phyloP scores from a whole-genome alignment of 495 filamentous ascomycete species.

The Aspergillus coremiiformis region DNA sequence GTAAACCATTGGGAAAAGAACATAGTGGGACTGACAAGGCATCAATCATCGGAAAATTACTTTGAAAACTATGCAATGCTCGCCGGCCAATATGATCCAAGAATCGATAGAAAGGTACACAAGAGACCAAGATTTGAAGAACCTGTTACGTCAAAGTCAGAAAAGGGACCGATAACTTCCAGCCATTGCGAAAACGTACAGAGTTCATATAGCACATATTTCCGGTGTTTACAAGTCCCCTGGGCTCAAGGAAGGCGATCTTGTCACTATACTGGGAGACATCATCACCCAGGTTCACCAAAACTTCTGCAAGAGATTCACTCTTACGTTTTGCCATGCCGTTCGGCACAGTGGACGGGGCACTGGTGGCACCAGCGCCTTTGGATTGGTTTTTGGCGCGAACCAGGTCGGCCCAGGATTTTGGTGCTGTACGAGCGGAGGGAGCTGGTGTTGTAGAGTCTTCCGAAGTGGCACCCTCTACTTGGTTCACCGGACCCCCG shows the following conservation, averaged over 20 bases:
- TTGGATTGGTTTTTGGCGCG: slow-evolving; percentile 40
- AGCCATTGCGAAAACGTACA: slow-evolving; percentile 45
- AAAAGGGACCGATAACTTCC: neutral
- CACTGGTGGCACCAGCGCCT: slow-evolving; percentile 17
- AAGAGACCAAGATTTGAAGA: slow-evolving; percentile 87
- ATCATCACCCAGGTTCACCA: slow-evolving; percentile 57
- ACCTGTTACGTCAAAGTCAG: slow-evolving; percentile 46
- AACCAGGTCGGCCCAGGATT: slow-evolving; percentile 74
- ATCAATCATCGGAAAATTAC: slow-evolving; percentile 87
- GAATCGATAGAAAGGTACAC: slow-evolving; percentile 89
- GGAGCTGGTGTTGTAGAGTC: slow-evolving; percentile 28
- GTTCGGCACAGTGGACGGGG: slow-evolving; percentile 34
- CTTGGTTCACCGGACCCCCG: neutral
- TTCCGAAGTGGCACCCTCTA: slow-evolving; percentile 2
- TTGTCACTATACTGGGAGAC: slow-evolving; percentile 51
- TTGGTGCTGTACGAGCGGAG: slow-evolving; percentile 44
- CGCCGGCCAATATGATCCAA: slow-evolving; percentile 79
- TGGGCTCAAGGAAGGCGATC: slow-evolving; percentile 81
- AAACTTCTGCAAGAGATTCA: slow-evolving; percentile 62
- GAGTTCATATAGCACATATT: slow-evolving; percentile 99
- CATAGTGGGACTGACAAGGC: slow-evolving; percentile 61
- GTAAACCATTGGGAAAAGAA: neutral
- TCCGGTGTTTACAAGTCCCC: slow-evolving; percentile 90
- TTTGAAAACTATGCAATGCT: slow-evolving; percentile 85
- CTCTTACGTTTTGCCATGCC: slow-evolving; percentile 44